Evolutionary conservation across 2,329 filamentous ascomycete genomes (phyloP).

Genomic region (Ophiostoma tasmaniense): DNA sequence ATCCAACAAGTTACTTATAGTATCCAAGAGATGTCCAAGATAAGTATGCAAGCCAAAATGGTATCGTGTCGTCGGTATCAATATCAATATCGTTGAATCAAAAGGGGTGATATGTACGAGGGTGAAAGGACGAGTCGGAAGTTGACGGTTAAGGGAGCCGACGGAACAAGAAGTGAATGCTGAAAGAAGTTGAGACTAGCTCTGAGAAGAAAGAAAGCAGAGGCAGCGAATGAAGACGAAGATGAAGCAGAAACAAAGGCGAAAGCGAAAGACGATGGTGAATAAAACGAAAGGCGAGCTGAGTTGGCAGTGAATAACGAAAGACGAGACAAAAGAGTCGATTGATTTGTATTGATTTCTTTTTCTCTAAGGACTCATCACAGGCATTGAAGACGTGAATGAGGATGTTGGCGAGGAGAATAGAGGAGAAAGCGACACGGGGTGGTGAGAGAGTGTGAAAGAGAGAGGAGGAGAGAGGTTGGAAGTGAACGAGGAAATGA

Average conservation of each 20-base stretch:
- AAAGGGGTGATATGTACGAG: background rate
- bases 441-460: background rate
- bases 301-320: slow-evolving; percentile 10
- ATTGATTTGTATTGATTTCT: slow-evolving; percentile 8
- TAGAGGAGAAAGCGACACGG: background rate
- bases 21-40: background rate
- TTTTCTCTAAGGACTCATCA: slow-evolving; percentile 12
- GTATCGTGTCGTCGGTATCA: background rate
- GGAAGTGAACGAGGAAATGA: background rate
- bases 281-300: slow-evolving; percentile 4
- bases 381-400: slow-evolving; percentile 7
- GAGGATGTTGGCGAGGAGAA: background rate
- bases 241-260: background rate
- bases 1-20: background rate
- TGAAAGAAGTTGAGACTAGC: slow-evolving; percentile 4
- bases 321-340: slow-evolving; percentile 16
- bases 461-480: background rate
- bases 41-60: background rate
- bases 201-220: background rate
- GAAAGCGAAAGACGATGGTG: background rate
- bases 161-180: background rate
- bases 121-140: background rate
- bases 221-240: background rate
- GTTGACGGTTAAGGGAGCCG: background rate
- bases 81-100: background rate